Conservation (phyloP, 192 early-diverging fungal genomes). For the Mortierella alpina region DNA sequence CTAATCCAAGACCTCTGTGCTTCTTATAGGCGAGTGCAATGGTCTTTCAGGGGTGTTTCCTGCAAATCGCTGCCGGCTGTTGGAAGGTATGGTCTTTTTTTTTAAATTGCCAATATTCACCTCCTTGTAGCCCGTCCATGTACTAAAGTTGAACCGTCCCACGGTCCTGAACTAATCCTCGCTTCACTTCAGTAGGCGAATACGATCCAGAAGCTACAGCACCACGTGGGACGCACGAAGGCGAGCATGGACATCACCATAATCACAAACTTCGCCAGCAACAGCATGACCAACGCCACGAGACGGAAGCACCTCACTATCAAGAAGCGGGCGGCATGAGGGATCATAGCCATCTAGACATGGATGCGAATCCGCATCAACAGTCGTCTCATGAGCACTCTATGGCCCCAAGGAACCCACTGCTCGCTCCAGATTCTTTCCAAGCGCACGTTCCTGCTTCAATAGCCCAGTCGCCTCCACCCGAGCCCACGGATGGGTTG, state of each 20-base stretch:
- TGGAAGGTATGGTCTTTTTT: slow-evolving; percentile 10
- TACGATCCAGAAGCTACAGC: too few species aligned
- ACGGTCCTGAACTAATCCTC: neutral
- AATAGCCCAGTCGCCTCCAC: slow-evolving; percentile 23
- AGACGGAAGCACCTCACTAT: neutral
- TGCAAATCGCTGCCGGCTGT: slow-evolving; percentile 41
- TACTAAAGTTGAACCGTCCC: neutral
- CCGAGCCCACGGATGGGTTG: slow-evolving; percentile 29
- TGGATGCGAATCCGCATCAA: neutral
- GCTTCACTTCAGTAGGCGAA: too few species aligned
- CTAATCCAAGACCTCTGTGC: too few species aligned
- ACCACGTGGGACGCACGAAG: neutral
- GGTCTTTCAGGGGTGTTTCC: slow-evolving; percentile 46
- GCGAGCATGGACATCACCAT: neutral
- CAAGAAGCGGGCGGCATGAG: neutral
- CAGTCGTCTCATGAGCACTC: neutral
- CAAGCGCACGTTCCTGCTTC: neutral
- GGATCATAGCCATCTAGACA: neutral
- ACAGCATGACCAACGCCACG: neutral
- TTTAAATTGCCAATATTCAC: neutral
- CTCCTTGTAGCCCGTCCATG: neutral
- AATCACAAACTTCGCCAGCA: neutral
- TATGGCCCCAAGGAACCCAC: too few species aligned
- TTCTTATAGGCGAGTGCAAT: slow-evolving; percentile 32
- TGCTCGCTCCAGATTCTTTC: neutral